Percentiles rank a stretch among this genome's conserved stretches.
Conservation (phyloP, 495 filamentous ascomycete species). For the Immersiella caudata region DNA sequence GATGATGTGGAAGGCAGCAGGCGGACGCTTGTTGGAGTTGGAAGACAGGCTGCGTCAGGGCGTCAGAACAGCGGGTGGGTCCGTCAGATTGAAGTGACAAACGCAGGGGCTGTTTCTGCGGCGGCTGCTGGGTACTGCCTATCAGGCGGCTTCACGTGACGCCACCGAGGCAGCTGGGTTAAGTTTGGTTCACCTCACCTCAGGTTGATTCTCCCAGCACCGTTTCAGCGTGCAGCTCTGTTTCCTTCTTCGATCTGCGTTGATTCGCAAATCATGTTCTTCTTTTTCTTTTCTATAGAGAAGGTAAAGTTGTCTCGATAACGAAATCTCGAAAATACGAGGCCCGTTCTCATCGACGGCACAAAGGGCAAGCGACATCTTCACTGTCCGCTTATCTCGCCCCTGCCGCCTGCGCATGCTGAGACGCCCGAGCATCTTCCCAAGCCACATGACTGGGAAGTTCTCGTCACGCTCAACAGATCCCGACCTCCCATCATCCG, state of each 20-base stretch:
- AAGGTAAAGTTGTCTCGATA: not conserved
- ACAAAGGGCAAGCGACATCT: slow-evolving; percentile 10
- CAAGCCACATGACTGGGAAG: slow-evolving; percentile 6
- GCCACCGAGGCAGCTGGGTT: slow-evolving; percentile 4
- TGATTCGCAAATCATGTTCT: no score
- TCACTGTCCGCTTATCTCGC: not conserved
- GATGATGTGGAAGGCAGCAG: slow-evolving; percentile 38
- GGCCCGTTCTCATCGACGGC: not conserved
- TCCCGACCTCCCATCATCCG: not conserved
- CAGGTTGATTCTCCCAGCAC: not conserved
- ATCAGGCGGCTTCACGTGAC: slow-evolving; percentile 26
- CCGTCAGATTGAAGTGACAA: slow-evolving; percentile 25
- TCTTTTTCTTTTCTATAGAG: no score
- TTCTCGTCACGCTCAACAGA: not conserved
- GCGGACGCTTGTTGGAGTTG: slow-evolving; percentile 31
- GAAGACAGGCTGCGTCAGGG: slow-evolving; percentile 38
- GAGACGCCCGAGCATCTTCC: not conserved
- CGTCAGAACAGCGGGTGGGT: slow-evolving; percentile 32
- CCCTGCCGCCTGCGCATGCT: not conserved
- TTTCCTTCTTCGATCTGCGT: no score
- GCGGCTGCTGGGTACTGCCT: not conserved
- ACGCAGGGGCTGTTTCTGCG: slow-evolving; percentile 14
- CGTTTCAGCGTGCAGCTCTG: not conserved
- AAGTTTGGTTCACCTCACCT: slow-evolving; percentile 3
- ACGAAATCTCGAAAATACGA: not conserved